These are phyloP conservation scores for Plantago elongata DNA, from an alignment of 257 asterid species.

Conservation along the genomic window DNA sequence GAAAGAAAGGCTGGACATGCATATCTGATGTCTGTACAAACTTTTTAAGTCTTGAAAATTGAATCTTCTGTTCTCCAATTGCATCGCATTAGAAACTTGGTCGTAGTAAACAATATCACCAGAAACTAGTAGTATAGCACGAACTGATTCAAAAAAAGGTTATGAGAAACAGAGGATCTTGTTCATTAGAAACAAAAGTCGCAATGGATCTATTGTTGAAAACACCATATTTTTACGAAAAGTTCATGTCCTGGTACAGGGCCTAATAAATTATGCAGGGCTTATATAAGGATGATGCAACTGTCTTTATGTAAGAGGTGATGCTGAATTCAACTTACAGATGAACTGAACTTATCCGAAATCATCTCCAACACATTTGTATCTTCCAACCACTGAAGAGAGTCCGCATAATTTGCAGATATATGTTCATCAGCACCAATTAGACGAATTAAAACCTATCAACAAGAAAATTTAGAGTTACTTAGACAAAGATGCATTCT, in stretches of 20 bases:
- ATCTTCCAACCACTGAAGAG: constrained; percentile 90
- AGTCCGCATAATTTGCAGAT: constrained; percentile 60
- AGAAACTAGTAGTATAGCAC: constrained; percentile 2
- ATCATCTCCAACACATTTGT: constrained; percentile 80
- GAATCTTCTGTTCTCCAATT: not conserved
- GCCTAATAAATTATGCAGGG: not conserved
- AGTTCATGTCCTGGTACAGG: constrained; percentile 1
- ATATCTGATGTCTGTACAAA: not conserved
- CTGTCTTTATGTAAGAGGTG: constrained; percentile 5
- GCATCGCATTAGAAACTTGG: not conserved
- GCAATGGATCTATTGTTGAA: not conserved
- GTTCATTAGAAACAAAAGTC: not conserved
- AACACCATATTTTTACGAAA: not conserved
- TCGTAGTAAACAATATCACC: constrained; percentile 1
- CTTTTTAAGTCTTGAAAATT: not conserved
- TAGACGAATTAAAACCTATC: constrained; percentile 82
- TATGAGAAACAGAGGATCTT: not conserved
- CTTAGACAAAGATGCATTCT: constrained; percentile 7
- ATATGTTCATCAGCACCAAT: constrained; percentile 86
- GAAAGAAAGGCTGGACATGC: constrained; percentile 7
- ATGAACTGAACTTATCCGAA: constrained; percentile 84
- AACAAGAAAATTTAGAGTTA: constrained; percentile 22
- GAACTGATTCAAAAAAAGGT: not conserved
- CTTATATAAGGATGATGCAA: constrained; percentile 4
- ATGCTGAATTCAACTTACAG: constrained; percentile 59